These are phyloP conservation scores for Berkeleyomyces rouxiae DNA, from an alignment of 2,329 filamentous ascomycete genomes.

Conservation along the genomic window DNA sequence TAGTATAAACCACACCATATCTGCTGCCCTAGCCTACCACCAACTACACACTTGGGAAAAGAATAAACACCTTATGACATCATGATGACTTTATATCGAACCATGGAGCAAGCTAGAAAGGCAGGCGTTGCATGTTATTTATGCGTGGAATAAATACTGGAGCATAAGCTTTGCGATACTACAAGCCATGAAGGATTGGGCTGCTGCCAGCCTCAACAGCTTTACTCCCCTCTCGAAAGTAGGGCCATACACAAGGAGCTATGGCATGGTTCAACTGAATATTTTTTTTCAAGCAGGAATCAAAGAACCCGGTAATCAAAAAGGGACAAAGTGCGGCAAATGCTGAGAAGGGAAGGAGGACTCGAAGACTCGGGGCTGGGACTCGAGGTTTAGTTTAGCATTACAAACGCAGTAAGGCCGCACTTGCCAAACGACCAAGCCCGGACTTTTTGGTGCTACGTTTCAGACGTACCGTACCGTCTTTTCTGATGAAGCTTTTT, in stretches of 20 bases:
- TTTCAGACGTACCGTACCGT: not conserved
- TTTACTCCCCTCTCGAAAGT: not conserved
- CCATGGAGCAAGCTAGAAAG: not conserved
- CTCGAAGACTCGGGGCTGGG: not conserved
- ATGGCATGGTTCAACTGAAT: too few relatives aligned
- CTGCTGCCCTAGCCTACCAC: too few relatives aligned
- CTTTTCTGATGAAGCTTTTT: too few relatives aligned
- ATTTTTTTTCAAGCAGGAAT: not conserved
- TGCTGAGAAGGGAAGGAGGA: not conserved
- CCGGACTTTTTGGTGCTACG: not conserved
- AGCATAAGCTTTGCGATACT: not conserved
- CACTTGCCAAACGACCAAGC: not conserved
- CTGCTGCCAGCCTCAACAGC: not conserved
- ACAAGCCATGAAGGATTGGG: not conserved
- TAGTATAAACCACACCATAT: too few relatives aligned
- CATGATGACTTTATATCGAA: not conserved
- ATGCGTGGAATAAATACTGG: not conserved
- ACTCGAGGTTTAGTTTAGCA: not conserved
- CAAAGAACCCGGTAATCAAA: not conserved
- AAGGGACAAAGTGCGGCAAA: not conserved
- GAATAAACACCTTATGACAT: not conserved
- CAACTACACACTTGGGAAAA: not conserved
- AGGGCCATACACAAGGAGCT: not conserved
- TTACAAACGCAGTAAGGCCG: not conserved
- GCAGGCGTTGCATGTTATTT: not conserved